Evolutionary conservation across 345 rosid species (phyloP).

Genomic region (Cardamine chenopodiifolia): DNA sequence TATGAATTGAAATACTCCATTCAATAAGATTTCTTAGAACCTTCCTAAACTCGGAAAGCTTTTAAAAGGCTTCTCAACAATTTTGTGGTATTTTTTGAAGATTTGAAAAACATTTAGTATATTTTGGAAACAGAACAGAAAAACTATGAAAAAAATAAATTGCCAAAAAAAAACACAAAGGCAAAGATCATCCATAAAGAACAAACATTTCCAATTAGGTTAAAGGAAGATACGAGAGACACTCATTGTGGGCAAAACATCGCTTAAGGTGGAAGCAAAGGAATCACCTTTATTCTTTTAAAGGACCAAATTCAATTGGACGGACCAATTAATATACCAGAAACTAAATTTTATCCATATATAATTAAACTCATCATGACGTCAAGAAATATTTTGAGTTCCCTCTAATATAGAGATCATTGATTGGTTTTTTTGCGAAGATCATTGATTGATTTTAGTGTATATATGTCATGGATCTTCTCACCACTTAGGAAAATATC

Average conservation of each 20-base stretch:
- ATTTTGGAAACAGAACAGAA: background rate
- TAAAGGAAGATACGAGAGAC: constrained; percentile 47
- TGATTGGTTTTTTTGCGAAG: too few relatives aligned
- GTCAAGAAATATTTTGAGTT: background rate
- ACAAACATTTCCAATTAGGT: constrained; percentile 45
- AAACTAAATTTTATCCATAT: constrained; percentile 12
- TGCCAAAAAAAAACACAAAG: constrained; percentile 19
- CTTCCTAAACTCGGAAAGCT: background rate
- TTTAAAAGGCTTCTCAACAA: background rate
- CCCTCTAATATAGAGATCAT: too few relatives aligned
- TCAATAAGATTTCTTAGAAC: background rate
- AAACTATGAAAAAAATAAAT: background rate
- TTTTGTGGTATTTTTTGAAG: background rate
- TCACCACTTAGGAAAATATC: too few relatives aligned
- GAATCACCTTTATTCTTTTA: constrained; percentile 48
- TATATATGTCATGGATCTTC: too few relatives aligned
- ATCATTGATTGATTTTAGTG: too few relatives aligned
- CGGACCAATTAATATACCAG: constrained; percentile 35
- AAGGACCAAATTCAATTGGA: constrained; percentile 49
- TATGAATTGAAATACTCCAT: background rate
- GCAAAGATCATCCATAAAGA: constrained; percentile 31
- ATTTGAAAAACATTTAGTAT: background rate
- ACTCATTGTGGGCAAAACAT: constrained; percentile 49
- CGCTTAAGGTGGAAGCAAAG: constrained; percentile 75
- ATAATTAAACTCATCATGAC: background rate